Conservation (phyloP, 371 early-diverging fungal genomes). For the Mortierella sp. region DNA sequence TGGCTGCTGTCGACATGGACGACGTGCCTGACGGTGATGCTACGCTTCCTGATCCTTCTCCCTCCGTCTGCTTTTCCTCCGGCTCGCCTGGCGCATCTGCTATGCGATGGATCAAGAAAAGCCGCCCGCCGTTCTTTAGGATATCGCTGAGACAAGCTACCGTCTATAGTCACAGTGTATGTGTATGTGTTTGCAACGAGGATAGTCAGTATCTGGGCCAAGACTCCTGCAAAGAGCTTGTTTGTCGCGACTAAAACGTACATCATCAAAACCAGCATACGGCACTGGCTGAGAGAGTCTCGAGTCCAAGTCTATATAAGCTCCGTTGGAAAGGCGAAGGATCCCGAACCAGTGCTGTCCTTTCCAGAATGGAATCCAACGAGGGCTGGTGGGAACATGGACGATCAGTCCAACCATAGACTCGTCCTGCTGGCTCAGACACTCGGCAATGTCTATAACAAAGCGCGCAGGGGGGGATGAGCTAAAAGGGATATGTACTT, state of each 20-base stretch:
- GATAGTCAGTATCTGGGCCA: not conserved
- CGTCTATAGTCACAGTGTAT: conserved; percentile 10
- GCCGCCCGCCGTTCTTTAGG: conserved; percentile 28
- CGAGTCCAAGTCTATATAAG: conserved; percentile 45
- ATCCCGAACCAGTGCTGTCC: conserved; percentile 54
- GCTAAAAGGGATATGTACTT: no score
- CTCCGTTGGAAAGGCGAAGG: conserved; percentile 44
- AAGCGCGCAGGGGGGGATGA: not conserved
- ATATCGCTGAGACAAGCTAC: conserved; percentile 21
- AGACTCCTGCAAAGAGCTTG: no score
- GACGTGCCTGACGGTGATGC: no score
- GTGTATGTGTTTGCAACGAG: no score
- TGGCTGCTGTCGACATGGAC: no score
- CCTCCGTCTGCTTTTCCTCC: not conserved
- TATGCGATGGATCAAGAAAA: conserved; percentile 39
- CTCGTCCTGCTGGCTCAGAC: conserved; percentile 34
- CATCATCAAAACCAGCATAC: conserved; percentile 45
- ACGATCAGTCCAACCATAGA: conserved; percentile 49
- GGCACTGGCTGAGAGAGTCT: conserved; percentile 34
- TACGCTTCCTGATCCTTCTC: no score
- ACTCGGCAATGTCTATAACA: conserved; percentile 34
- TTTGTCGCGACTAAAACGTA: conserved; percentile 4
- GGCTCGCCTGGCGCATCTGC: not conserved
- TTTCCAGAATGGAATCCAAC: conserved; percentile 53
- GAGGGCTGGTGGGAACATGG: conserved; percentile 41